phyloP scores from a whole-genome alignment of 2,329 filamentous ascomycete genomes.

The Colletotrichum ledebouriae region DNA sequence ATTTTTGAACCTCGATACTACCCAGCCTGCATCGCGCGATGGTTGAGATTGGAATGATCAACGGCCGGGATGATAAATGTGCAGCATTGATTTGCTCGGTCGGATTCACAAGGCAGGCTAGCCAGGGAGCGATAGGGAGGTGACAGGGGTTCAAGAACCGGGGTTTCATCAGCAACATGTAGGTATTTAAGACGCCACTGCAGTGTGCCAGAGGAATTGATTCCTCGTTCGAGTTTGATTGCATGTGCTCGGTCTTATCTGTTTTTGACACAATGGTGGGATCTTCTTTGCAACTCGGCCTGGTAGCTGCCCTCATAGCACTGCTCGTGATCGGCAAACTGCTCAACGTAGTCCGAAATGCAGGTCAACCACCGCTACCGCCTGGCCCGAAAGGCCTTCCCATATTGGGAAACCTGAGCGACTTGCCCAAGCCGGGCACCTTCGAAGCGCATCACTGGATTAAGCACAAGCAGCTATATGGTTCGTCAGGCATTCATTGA shows the following conservation, averaged over 20 bases:
- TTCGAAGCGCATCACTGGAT: constrained; percentile 53
- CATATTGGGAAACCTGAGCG: constrained; percentile 60
- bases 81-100: constrained; percentile 4
- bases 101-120: neutral
- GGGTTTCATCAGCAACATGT: neutral
- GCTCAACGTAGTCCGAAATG: neutral
- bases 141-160: neutral
- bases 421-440: constrained; percentile 55
- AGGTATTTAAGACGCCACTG: constrained; percentile 2
- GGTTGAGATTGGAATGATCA: neutral
- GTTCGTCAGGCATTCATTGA: constrained; percentile 4
- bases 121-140: neutral
- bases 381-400: constrained; percentile 53
- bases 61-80: constrained; percentile 1
- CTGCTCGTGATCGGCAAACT: constrained; percentile 2
- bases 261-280: neutral
- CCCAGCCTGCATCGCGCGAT: neutral
- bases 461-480: constrained; percentile 52
- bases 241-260: neutral
- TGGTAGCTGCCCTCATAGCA: neutral
- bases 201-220: neutral
- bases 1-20: neutral
- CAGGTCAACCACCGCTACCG: constrained; percentile 34
- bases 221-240: neutral
- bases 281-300: neutral